These are phyloP conservation scores for Strobilomyces echinocephalus DNA, from an alignment of 768 basidiomycete species.

Conservation along the genomic window DNA sequence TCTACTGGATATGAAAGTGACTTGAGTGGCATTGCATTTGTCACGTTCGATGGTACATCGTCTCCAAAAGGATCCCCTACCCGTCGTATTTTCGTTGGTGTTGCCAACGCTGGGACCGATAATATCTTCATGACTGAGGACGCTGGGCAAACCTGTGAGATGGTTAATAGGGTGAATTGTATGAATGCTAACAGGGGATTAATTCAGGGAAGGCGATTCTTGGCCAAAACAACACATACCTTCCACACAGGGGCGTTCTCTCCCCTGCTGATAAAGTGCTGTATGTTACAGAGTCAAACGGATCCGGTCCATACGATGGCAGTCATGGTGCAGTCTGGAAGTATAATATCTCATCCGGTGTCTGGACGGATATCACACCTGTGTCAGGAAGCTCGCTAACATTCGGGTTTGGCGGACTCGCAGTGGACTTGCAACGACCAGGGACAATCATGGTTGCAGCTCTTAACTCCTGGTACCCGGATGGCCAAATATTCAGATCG, in stretches of 20 bases:
- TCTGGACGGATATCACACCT: slow-evolving; percentile 62
- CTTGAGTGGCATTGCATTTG: slow-evolving; percentile 8
- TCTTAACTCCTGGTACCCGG: slow-evolving; percentile 56
- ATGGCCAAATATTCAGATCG: slow-evolving; percentile 62
- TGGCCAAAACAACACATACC: slow-evolving; percentile 52
- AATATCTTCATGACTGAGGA: slow-evolving; percentile 56
- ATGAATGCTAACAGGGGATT: background rate
- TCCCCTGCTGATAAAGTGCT: slow-evolving; percentile 52
- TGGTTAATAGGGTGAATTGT: background rate
- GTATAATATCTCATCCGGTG: slow-evolving; percentile 49
- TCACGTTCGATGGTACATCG: slow-evolving; percentile 14
- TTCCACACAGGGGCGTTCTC: slow-evolving; percentile 65
- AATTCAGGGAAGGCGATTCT: slow-evolving; percentile 49
- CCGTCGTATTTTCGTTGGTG: slow-evolving; percentile 64
- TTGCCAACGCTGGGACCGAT: slow-evolving; percentile 49
- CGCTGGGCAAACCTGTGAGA: slow-evolving; percentile 35
- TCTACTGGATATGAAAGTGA: slow-evolving; percentile 6
- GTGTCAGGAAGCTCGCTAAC: slow-evolving; percentile 53
- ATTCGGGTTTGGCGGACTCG: slow-evolving; percentile 60
- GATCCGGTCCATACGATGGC: slow-evolving; percentile 64
- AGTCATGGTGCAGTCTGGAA: slow-evolving; percentile 45
- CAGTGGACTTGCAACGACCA: slow-evolving; percentile 55
- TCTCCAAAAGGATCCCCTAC: slow-evolving; percentile 50
- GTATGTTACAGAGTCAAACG: slow-evolving; percentile 59
- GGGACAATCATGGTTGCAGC: slow-evolving; percentile 68